Conservation (phyloP, 441 rosid genomes). For the Macaranga tanarius region DNA sequence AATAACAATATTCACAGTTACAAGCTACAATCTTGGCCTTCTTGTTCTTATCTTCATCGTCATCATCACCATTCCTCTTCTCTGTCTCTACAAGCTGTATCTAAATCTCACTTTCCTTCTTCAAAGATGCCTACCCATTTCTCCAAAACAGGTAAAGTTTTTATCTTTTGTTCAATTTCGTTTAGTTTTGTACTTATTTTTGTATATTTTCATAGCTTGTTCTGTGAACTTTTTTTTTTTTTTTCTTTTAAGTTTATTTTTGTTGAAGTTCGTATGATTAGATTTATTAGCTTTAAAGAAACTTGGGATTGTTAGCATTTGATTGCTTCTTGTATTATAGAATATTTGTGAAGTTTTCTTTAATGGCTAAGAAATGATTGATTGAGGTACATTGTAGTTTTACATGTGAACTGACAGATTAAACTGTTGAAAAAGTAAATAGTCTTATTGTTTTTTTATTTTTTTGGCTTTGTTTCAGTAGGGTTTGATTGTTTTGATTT, state of each 20-base stretch:
- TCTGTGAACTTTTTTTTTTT: background rate
- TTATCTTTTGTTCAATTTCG: background rate
- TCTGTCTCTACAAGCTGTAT: slow-evolving; percentile 15
- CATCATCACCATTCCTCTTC: background rate
- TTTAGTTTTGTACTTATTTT: background rate
- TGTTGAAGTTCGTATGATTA: background rate
- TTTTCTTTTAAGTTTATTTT: no score
- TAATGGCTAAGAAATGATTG: background rate
- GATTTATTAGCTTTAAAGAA: background rate
- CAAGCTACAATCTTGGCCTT: background rate
- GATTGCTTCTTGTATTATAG: background rate
- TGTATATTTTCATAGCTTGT: background rate
- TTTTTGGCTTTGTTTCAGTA: background rate
- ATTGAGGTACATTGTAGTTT: background rate
- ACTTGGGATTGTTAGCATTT: background rate
- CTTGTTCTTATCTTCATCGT: slow-evolving; percentile 1
- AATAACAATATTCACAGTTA: slow-evolving; percentile 13
- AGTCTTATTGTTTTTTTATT: background rate
- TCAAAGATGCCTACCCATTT: slow-evolving; percentile 34
- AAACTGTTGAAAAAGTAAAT: no score
- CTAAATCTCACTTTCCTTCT: slow-evolving; percentile 25
- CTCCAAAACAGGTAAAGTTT: slow-evolving; percentile 48
- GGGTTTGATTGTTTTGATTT: background rate
- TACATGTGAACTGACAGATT: no score
- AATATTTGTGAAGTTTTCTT: background rate